Percentiles rank a stretch among this genome's conserved stretches.
Evolutionary conservation across 192 early-diverging fungal species (phyloP).

Genomic region (Endogone sp.): DNA sequence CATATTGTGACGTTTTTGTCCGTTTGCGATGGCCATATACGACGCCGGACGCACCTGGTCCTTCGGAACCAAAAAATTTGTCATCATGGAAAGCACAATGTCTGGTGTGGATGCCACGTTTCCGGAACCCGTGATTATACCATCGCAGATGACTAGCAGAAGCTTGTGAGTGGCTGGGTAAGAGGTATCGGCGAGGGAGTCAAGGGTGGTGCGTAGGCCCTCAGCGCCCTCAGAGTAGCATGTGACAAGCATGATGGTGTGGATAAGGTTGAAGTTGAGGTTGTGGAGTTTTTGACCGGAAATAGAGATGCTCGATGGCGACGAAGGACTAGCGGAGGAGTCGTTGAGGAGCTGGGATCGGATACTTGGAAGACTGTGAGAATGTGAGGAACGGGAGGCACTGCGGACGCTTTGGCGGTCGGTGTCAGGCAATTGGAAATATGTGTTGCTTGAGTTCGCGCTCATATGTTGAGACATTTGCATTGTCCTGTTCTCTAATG

Average conservation of each 20-base stretch:
- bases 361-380: background rate
- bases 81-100: conserved; percentile 77
- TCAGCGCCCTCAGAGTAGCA: conserved; percentile 79
- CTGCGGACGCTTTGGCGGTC: too few species aligned
- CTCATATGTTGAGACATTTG: too few species aligned
- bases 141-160: conserved; percentile 76
- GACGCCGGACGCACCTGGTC: conserved; percentile 68
- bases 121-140: conserved; percentile 72
- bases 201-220: conserved; percentile 66
- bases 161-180: conserved; percentile 75
- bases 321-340: background rate
- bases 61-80: conserved; percentile 58
- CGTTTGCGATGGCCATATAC: conserved; percentile 88
- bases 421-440: too few species aligned
- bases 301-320: conserved; percentile 6
- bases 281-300: conserved; percentile 30
- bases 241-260: conserved; percentile 73
- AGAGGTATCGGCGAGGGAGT: conserved; percentile 71
- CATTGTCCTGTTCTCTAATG: too few species aligned
- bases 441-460: too few species aligned
- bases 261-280: conserved; percentile 54
- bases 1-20: conserved; percentile 86
- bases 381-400: too few species aligned
- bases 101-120: conserved; percentile 72
- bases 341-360: background rate